These are phyloP conservation scores for Oehlia diaphana DNA, from an alignment of 192 early-diverging fungal genomes.

Conservation along the genomic window DNA sequence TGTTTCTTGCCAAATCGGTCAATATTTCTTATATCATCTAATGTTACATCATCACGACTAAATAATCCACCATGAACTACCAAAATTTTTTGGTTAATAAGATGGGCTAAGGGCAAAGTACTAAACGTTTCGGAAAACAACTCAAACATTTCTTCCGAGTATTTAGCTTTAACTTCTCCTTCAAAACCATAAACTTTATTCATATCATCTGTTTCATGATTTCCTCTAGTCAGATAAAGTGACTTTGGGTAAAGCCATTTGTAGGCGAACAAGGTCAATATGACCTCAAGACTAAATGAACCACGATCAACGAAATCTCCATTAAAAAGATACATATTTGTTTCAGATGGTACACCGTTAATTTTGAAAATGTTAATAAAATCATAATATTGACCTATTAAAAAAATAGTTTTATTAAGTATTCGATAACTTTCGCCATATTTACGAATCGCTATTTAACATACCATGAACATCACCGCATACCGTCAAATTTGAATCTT, in stretches of 20 bases:
- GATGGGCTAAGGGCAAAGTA: constrained; percentile 87
- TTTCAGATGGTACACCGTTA: constrained; percentile 85
- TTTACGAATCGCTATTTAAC: not conserved
- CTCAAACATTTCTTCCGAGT: constrained; percentile 87
- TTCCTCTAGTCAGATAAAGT: constrained; percentile 90
- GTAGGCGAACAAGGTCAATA: constrained; percentile 87
- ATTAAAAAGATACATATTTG: constrained; percentile 90
- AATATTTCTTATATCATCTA: constrained; percentile 89
- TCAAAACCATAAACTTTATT: constrained; percentile 99
- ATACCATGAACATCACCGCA: constrained; percentile 96
- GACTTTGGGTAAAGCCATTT: constrained; percentile 86
- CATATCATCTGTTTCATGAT: constrained; percentile 99
- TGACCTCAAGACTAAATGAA: constrained; percentile 96
- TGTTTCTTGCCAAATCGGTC: constrained; percentile 82
- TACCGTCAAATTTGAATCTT: constrained; percentile 76
- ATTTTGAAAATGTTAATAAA: constrained; percentile 92
- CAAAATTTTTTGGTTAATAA: constrained; percentile 90
- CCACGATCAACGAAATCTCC: constrained; percentile 99
- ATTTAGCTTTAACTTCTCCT: constrained; percentile 96
- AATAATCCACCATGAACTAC: constrained; percentile 97
- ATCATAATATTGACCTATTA: constrained; percentile 90
- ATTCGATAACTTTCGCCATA: not conserved
- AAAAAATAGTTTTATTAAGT: not conserved
- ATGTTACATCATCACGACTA: constrained; percentile 84
- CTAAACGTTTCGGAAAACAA: constrained; percentile 96